Evolutionary conservation across 164 flowering plant genomes (phyloP).

Genomic region (Macadamia tetraphylla): DNA sequence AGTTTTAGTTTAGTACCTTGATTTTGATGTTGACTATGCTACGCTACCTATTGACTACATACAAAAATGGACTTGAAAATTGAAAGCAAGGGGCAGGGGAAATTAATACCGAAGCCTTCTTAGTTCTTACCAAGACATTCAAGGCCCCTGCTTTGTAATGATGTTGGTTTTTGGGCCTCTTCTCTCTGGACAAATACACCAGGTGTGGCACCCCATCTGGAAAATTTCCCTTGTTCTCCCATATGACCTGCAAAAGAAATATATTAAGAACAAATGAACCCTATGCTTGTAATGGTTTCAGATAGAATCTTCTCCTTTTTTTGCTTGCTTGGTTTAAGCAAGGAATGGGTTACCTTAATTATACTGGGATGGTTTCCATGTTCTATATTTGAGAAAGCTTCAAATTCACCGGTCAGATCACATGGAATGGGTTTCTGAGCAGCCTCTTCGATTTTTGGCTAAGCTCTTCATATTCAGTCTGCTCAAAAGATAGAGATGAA

Average conservation of each 20-base stretch:
- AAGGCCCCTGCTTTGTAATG: conserved; percentile 74
- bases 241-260: conserved; percentile 30
- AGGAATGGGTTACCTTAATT: conserved; percentile 34
- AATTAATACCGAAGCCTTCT: too few species aligned
- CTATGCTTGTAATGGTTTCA: neutral
- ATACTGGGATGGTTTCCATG: conserved; percentile 38
- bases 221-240: conserved; percentile 39
- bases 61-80: too few species aligned
- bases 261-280: neutral
- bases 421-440: neutral
- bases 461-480: conserved; percentile 46
- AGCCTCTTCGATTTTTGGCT: conserved; percentile 31
- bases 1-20: too few species aligned
- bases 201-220: conserved; percentile 44
- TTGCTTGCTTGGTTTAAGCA: neutral
- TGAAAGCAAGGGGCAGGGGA: too few species aligned
- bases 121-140: conserved; percentile 48
- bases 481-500: neutral
- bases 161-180: conserved; percentile 48
- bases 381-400: conserved; percentile 29
- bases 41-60: too few species aligned
- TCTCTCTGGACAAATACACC: conserved; percentile 59
- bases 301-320: neutral
- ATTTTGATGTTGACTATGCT: too few species aligned
- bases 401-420: conserved; percentile 20